Percentiles rank a stretch among this genome's conserved stretches.
Conservation (phyloP, 768 basidiomycete species). For the Leucosporidium scottii region DNA sequence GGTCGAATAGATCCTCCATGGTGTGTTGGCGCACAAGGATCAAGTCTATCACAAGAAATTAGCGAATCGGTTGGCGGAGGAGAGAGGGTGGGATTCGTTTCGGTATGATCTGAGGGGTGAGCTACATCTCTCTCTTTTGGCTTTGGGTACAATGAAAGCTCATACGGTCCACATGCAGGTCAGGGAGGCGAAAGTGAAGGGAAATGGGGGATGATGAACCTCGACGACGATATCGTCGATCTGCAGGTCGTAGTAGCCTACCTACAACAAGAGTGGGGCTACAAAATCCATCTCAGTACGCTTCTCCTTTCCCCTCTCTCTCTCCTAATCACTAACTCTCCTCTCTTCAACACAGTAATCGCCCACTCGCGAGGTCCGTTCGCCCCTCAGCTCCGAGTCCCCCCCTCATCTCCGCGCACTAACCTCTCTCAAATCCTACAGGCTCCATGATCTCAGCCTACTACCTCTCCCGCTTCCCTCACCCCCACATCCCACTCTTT, state of each 20-base stretch:
- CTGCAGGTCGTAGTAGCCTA: not conserved
- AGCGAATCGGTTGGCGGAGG: not conserved
- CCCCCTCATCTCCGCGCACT: not conserved
- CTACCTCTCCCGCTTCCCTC: not conserved
- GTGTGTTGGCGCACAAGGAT: constrained; percentile 1
- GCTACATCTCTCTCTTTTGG: no score
- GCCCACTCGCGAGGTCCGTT: not conserved
- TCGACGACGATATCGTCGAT: not conserved
- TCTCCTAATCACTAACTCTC: not conserved
- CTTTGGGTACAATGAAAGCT: no score
- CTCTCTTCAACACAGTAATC: not conserved
- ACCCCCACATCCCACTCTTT: not conserved
- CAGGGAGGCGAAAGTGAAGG: not conserved
- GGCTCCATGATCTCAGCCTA: not conserved
- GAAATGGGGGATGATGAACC: not conserved
- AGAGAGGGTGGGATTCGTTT: not conserved
- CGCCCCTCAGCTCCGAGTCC: not conserved
- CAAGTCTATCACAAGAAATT: not conserved
- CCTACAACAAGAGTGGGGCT: not conserved
- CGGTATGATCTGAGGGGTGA: not conserved
- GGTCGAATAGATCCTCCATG: not conserved
- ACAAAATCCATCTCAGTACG: not conserved
- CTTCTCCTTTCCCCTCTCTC: not conserved
- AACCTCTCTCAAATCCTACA: not conserved
- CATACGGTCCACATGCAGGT: not conserved